Evolutionary conservation across 2,329 filamentous ascomycete species (phyloP).

Genomic region (Aspergillus aculeatus): DNA sequence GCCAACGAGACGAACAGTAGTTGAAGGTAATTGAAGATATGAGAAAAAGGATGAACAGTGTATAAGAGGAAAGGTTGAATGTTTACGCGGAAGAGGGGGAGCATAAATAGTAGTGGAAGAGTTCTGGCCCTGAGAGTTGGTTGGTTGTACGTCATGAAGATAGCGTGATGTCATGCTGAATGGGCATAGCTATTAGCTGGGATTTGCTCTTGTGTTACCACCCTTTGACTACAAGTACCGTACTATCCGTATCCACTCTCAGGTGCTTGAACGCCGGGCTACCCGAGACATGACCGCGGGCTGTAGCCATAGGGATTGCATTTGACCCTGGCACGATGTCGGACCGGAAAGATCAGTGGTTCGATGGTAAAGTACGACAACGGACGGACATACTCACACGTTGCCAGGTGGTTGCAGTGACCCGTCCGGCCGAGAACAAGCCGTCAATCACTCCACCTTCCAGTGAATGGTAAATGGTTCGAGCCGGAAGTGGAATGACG

Average conservation of each 20-base stretch:
- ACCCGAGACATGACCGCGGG: neutral
- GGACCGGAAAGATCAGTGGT: neutral
- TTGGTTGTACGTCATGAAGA: constrained; percentile 22
- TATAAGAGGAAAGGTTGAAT: neutral
- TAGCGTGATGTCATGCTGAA: constrained; percentile 24
- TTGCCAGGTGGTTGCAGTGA: neutral
- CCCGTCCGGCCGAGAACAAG: neutral
- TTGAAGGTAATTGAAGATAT: neutral
- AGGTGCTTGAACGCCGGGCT: neutral
- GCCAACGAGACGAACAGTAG: neutral
- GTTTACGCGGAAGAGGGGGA: neutral
- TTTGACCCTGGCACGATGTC: neutral
- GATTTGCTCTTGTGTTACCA: neutral
- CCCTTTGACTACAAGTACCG: neutral
- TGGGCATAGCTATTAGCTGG: neutral
- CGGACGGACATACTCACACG: neutral
- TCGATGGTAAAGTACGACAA: neutral
- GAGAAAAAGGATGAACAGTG: neutral
- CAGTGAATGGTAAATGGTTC: too few relatives aligned
- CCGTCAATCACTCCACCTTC: constrained; percentile 3
- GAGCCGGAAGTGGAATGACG: neutral
- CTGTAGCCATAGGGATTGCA: too few relatives aligned
- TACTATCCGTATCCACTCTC: too few relatives aligned
- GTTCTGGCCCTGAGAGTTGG: neutral
- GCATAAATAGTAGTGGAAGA: constrained; percentile 4